A percentile compares a stretch with the other conserved stretches of the same genome.
These are phyloP conservation scores for Saturnispora mendoncae DNA, from an alignment of 805 yeast species.

Conservation along the genomic window DNA sequence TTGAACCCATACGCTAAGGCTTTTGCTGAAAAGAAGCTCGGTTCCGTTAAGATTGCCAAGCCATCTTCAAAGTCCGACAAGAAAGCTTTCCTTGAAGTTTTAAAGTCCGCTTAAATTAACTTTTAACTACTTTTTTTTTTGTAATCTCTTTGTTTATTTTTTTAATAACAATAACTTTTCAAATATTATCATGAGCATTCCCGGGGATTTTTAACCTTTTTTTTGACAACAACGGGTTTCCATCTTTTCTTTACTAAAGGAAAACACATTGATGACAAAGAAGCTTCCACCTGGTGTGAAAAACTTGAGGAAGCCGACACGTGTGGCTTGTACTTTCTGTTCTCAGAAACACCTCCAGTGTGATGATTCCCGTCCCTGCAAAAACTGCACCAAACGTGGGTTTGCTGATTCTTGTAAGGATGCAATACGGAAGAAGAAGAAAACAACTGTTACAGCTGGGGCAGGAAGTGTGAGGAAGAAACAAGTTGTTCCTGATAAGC, in stretches of 20 bases:
- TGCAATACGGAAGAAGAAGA: slow-evolving; percentile 40
- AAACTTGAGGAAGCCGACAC: slow-evolving; percentile 48
- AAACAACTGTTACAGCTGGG: neutral
- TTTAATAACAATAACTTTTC: too few species aligned
- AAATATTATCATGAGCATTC: too few species aligned
- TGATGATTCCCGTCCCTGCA: slow-evolving; percentile 60
- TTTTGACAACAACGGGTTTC: too few species aligned
- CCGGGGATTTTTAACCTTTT: too few species aligned
- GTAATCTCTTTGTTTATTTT: neutral
- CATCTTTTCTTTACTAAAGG: neutral
- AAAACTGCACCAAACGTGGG: slow-evolving; percentile 58
- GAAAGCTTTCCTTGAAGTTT: neutral
- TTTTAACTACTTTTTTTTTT: neutral
- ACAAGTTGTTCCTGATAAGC: neutral
- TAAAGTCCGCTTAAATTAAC: neutral
- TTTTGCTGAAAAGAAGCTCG: slow-evolving; percentile 84
- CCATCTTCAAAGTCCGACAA: slow-evolving; percentile 51
- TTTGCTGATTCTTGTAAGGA: slow-evolving; percentile 46
- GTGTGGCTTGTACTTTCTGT: slow-evolving; percentile 65
- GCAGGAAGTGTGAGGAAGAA: neutral
- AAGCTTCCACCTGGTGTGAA: slow-evolving; percentile 46
- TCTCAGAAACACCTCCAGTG: slow-evolving; percentile 69
- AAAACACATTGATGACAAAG: slow-evolving; percentile 43
- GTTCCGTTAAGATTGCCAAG: slow-evolving; percentile 62
- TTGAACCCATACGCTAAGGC: slow-evolving; percentile 99